Base-by-base conservation (phyloP, 805 yeast species). In the Barnettozyma wickerhamii region DNA sequence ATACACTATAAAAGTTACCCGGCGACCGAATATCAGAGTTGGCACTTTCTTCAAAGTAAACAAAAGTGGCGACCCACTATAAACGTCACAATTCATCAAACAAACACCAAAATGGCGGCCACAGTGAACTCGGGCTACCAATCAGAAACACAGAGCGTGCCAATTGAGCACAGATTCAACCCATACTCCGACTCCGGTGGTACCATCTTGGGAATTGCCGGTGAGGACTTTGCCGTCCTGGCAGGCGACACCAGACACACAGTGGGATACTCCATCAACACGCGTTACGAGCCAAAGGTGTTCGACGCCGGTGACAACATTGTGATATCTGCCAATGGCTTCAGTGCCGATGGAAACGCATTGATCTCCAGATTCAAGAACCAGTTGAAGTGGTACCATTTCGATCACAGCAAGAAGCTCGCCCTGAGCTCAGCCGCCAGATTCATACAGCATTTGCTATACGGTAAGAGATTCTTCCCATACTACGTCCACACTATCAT, bases 221-320 rank as follows among this genome's bases (percentile, higher is more conserved):
- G 99, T 37, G 86, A 88, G 62, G 97, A 93, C 64, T 93, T 89
- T 58, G 96, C 96, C 15, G 93, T 93, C 27, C 72, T 93, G 46
- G 99, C 99, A 1, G 98, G 98, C 34, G 99, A 93, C 63, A 93
- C 99, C n/a, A 83, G 99, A 71, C 95, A 85, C 58, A 87, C 95
- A 5, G 81, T 84, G 15, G 99, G 97, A 18, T 93, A 89, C 66
- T 81, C 86, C 48, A 93, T 93, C 63, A 89, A 93, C 62, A 81
- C 97, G 9, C 80, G 99, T 59, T 81, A 84, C 62, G 93, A 87
- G 62, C 93, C 95, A 32, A 90, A 88, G 63, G 85, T 93, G 41
- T 83, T 86, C 55, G 77, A 82, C 51, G 84, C 87, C 44, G 98
- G 97, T 37, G 97, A 91, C 63, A 75, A 84, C 58, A 72, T 93